Evolutionary conservation across 768 basidiomycete species (phyloP).

Genomic region (Suillus variegatus): DNA sequence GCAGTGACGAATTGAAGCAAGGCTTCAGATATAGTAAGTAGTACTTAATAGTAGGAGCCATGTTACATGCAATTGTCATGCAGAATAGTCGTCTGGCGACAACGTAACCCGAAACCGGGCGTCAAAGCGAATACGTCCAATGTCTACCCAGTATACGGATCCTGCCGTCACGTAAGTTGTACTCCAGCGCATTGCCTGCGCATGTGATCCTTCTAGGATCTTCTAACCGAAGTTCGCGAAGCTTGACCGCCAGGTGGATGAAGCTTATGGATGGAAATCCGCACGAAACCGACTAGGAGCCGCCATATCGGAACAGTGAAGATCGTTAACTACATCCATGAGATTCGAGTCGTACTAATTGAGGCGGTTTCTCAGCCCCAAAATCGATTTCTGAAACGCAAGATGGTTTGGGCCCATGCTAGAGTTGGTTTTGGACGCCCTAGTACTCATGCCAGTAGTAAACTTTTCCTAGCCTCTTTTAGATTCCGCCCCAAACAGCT

Average conservation of each 20-base stretch:
- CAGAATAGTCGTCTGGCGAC: background rate
- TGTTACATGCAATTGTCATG: background rate
- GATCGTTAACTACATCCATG: background rate
- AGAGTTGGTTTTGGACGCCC: too few relatives aligned
- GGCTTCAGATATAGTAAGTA: background rate
- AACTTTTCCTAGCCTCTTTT: background rate
- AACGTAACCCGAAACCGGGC: background rate
- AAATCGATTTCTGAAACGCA: background rate
- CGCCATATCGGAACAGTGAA: background rate
- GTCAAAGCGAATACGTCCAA: slow-evolving; percentile 2
- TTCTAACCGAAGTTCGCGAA: background rate
- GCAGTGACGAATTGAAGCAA: background rate
- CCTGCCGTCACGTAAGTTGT: background rate
- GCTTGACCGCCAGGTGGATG: background rate
- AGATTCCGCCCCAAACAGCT: background rate
- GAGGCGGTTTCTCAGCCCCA: background rate
- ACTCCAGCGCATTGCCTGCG: background rate
- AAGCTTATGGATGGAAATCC: background rate
- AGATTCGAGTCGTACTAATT: background rate
- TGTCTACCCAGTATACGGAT: background rate
- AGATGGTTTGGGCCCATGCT: background rate
- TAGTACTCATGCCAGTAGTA: background rate
- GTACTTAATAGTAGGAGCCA: background rate
- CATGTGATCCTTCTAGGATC: background rate
- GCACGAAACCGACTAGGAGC: background rate